Evolutionary conservation across 2,329 filamentous ascomycete species (phyloP).

Genomic region (Pseudogymnoascus destructans): DNA sequence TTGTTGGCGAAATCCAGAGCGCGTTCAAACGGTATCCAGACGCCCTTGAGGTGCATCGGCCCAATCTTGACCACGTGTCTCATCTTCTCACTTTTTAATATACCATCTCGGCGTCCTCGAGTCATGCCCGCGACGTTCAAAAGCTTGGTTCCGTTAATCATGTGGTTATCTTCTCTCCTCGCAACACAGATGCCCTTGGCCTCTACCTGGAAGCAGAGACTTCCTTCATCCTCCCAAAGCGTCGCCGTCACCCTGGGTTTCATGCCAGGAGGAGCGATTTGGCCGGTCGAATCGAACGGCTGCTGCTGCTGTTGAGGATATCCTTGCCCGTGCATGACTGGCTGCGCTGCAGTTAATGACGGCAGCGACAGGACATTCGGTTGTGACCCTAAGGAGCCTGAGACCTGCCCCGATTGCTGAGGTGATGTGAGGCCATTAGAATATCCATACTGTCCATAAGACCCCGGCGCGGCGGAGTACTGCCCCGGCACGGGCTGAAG

Average conservation of each 20-base stretch:
- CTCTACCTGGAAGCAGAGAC: slow-evolving; percentile 94
- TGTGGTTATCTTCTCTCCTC: slow-evolving; percentile 90
- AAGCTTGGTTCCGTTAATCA: slow-evolving; percentile 98
- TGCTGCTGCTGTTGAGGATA: slow-evolving; percentile 43
- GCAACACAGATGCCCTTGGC: slow-evolving; percentile 93
- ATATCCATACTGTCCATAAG: slow-evolving; percentile 61
- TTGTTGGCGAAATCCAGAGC: slow-evolving; percentile 99
- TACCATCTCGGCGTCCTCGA: slow-evolving; percentile 83
- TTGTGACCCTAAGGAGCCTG: slow-evolving; percentile 53
- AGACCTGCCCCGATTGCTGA: slow-evolving; percentile 51
- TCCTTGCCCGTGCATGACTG: slow-evolving; percentile 34
- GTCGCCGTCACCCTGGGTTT: slow-evolving; percentile 95
- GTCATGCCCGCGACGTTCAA: slow-evolving; percentile 98
- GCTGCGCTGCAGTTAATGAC: slow-evolving; percentile 33
- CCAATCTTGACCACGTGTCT: slow-evolving; percentile 97
- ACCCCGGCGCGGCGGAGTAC: slow-evolving; percentile 45
- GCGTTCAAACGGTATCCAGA: slow-evolving; percentile 96
- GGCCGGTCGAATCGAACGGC: slow-evolving; percentile 72
- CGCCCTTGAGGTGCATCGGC: slow-evolving; percentile 96
- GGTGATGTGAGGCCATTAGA: slow-evolving; percentile 68
- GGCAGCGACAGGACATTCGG: slow-evolving; percentile 61
- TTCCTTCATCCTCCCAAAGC: slow-evolving; percentile 96
- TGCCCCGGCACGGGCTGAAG: slow-evolving; percentile 58
- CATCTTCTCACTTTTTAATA: slow-evolving; percentile 93
- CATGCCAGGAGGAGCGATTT: slow-evolving; percentile 83